Conservation (phyloP, 495 filamentous ascomycete species). For the Chaetomidium leptoderma region DNA sequence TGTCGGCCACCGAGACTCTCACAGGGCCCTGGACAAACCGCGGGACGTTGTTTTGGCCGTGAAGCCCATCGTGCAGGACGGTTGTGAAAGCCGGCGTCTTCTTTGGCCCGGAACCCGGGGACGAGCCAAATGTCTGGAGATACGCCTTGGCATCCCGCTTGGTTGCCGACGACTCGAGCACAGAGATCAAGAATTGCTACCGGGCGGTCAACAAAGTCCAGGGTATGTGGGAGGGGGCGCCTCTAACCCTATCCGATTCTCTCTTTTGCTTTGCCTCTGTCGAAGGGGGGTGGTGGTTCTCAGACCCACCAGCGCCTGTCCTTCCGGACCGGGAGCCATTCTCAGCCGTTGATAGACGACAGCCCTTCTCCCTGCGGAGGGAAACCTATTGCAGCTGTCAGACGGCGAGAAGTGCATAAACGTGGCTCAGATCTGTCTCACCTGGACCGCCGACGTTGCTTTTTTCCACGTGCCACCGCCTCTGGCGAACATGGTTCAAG, state of each 20-base stretch:
- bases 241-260: slow-evolving; percentile 38
- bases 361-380: neutral
- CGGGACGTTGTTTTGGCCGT: slow-evolving; percentile 32
- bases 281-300: slow-evolving; percentile 33
- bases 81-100: slow-evolving; percentile 17
- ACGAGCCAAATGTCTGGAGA: slow-evolving; percentile 67
- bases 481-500: slow-evolving; percentile 20
- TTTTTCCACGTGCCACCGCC: slow-evolving; percentile 23
- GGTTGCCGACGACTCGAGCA: slow-evolving; percentile 78
- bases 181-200: slow-evolving; percentile 77
- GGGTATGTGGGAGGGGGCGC: neutral
- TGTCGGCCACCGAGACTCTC: slow-evolving; percentile 28
- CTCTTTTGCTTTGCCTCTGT: slow-evolving; percentile 43
- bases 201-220: slow-evolving; percentile 16
- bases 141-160: slow-evolving; percentile 88
- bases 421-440: slow-evolving; percentile 12
- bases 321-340: slow-evolving; percentile 11
- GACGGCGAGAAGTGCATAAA: neutral
- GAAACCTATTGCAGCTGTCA: neutral
- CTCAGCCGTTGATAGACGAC: slow-evolving; percentile 18
- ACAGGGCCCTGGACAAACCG: slow-evolving; percentile 34
- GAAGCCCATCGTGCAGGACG: slow-evolving; percentile 37
- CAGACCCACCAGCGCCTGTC: neutral
- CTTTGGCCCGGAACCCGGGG: neutral
- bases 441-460: slow-evolving; percentile 24